A percentile compares a stretch with the other conserved stretches of the same genome.
Conservation (phyloP, 2,329 filamentous ascomycete genomes). For the Ascochyta pisi region DNA sequence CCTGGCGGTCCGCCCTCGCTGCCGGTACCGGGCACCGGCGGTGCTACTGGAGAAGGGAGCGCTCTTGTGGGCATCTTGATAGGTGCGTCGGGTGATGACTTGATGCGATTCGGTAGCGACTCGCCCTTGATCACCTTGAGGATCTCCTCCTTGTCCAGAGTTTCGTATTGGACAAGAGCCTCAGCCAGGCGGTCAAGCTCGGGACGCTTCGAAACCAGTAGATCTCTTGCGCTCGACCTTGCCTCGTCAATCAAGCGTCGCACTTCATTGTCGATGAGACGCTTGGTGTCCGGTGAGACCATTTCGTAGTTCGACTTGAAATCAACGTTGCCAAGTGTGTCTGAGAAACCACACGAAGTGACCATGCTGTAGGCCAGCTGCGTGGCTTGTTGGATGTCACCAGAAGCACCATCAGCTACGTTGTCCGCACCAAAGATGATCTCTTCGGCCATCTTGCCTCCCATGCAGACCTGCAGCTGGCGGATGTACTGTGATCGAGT, state of each 20-base stretch:
- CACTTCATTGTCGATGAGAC: constrained; percentile 87
- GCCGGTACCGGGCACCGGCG: constrained; percentile 27
- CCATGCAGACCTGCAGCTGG: constrained; percentile 79
- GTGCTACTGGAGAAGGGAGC: constrained; percentile 25
- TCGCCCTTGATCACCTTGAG: constrained; percentile 88
- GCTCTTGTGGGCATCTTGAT: constrained; percentile 70
- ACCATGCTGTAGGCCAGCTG: constrained; percentile 86
- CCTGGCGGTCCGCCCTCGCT: constrained; percentile 13
- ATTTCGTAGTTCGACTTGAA: constrained; percentile 79
- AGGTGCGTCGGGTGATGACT: constrained; percentile 62
- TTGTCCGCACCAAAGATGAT: constrained; percentile 90
- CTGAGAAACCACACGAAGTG: constrained; percentile 87
- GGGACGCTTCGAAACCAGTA: constrained; percentile 77
- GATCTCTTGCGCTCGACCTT: constrained; percentile 72
- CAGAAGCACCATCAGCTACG: constrained; percentile 86
- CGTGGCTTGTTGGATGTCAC: constrained; percentile 84
- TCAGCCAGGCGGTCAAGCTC: constrained; percentile 89
- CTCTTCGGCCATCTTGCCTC: constrained; percentile 89
- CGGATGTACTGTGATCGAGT: constrained; percentile 85
- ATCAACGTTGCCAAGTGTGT: constrained; percentile 86
- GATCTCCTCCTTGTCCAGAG: constrained; percentile 85
- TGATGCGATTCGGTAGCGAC: constrained; percentile 73
- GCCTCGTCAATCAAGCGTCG: constrained; percentile 83
- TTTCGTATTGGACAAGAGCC: constrained; percentile 93
- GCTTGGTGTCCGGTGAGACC: constrained; percentile 85